Base-by-base conservation (phyloP, 495 filamentous ascomycete genomes). In the Penicillium crystallinum region DNA sequence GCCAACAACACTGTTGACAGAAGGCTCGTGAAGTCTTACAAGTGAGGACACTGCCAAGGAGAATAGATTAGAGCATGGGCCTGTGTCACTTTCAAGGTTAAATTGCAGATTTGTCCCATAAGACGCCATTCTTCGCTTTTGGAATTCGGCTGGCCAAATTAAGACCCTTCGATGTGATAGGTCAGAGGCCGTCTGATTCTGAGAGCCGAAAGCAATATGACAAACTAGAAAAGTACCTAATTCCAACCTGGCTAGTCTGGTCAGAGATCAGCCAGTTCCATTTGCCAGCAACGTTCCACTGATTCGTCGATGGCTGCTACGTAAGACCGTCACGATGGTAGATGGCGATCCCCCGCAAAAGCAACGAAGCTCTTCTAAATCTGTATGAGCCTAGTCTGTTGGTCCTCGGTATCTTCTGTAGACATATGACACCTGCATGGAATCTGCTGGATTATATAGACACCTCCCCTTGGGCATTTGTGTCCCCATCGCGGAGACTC, bases 301-400 rank as follows among this genome's bases (percentile, higher is more conserved):
- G 22, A 38, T 37, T 14, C 15, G 0, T 36, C 4, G 2, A 47
- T 22, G 14, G 1, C 34, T 9, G 14, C 18, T 22, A 27, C 25
- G 25, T 34, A 27, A 27, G 23, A 49, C 6, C 17, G 14, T 21
- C 17, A 22, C 18, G 10, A 19, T 12, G 7, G 31, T 21, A 11
- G 21, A 8, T 17, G 46, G 15, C 9, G 46, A 48, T 50, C 36
- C 48, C 47, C 48, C 38, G 29, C 48, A 50, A 34, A 25, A 27
- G 29, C n/a, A 31, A 40, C 11, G 15, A 19, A 48, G 34, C 15
- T 12, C 12, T 17, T 25, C 41, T 33, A 41, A 50, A 50, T n/a
- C 37, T 14, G 25, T 25, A 50, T 40, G 11, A 12, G 23, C 23
- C n/a, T n/a, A n/a, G n/a, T 33, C 14, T 50, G 8, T 11, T 23